Percentiles rank a stretch among this genome's conserved stretches.
phyloP scores from a whole-genome alignment of 192 early-diverging fungal species.

The Coemansia sp. region DNA sequence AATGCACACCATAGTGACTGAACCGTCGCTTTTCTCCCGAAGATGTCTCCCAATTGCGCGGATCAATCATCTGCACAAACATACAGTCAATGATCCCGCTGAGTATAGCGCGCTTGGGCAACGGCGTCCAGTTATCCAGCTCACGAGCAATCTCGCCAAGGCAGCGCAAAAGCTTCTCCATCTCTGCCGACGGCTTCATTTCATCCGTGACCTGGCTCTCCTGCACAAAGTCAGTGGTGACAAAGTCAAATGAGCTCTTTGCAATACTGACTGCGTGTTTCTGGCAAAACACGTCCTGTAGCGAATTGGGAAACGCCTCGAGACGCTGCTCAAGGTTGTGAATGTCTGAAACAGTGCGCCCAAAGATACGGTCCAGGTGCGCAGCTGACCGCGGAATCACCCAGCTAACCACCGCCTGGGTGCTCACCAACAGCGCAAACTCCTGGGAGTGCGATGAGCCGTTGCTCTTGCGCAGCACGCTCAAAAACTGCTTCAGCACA shows the following conservation, averaged over 20 bases:
- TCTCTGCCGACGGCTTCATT: constrained; percentile 34
- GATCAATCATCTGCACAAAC: constrained; percentile 50
- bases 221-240: constrained; percentile 22
- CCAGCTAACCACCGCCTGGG: constrained; percentile 47
- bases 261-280: constrained; percentile 34
- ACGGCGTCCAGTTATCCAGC: constrained; percentile 48
- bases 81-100: constrained; percentile 46
- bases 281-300: constrained; percentile 55
- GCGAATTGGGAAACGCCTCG: constrained; percentile 44
- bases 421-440: constrained; percentile 47
- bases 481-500: constrained; percentile 50
- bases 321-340: constrained; percentile 52
- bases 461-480: constrained; percentile 22
- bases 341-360: constrained; percentile 49
- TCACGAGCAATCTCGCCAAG: constrained; percentile 36
- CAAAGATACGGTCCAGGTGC: constrained; percentile 46
- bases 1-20: constrained; percentile 49
- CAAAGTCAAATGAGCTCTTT: constrained; percentile 41
- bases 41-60: constrained; percentile 40
- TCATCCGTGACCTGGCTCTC: constrained; percentile 29
- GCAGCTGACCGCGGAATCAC: constrained; percentile 44
- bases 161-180: constrained; percentile 29
- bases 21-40: constrained; percentile 31
- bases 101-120: constrained; percentile 44
- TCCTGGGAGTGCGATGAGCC: constrained; percentile 24